phyloP scores from a whole-genome alignment of 106 monocot genomes.

The Phalaenopsis aphrodite region DNA sequence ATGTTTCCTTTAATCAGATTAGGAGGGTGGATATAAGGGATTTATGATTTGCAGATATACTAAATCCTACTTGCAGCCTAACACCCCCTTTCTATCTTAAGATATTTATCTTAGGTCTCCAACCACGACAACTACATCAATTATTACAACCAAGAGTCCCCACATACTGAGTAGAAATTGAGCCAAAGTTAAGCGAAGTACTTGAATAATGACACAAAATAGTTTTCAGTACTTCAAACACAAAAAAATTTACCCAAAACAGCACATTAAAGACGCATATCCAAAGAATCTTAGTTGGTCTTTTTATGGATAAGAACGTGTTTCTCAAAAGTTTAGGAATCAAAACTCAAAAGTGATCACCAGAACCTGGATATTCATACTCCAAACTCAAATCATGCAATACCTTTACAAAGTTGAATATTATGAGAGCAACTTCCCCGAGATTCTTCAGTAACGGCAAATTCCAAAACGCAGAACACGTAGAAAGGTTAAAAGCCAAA shows the following conservation, averaged over 20 bases:
- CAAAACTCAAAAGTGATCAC: neutral
- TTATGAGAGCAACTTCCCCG: neutral
- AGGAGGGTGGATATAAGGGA: too few species aligned
- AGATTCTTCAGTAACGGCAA: neutral
- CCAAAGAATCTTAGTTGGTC: neutral
- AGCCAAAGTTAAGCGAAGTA: neutral
- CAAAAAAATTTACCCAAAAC: neutral
- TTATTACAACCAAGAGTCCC: neutral
- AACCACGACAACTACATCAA: too few species aligned
- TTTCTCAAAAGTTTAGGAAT: neutral
- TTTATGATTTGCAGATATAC: too few species aligned
- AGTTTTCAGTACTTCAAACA: neutral
- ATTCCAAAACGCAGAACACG: neutral
- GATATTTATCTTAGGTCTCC: too few species aligned
- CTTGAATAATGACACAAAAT: neutral
- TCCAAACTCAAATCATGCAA: neutral
- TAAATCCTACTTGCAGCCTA: too few species aligned
- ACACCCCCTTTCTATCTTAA: too few species aligned
- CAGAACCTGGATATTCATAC: neutral
- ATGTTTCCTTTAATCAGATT: too few species aligned
- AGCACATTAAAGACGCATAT: neutral
- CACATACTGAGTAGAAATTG: neutral
- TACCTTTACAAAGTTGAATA: neutral
- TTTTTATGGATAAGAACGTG: neutral
- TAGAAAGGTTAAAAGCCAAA: conserved; percentile 6